phyloP scores from a whole-genome alignment of 352 stramenopile species.

The Pythium diclinum region DNA sequence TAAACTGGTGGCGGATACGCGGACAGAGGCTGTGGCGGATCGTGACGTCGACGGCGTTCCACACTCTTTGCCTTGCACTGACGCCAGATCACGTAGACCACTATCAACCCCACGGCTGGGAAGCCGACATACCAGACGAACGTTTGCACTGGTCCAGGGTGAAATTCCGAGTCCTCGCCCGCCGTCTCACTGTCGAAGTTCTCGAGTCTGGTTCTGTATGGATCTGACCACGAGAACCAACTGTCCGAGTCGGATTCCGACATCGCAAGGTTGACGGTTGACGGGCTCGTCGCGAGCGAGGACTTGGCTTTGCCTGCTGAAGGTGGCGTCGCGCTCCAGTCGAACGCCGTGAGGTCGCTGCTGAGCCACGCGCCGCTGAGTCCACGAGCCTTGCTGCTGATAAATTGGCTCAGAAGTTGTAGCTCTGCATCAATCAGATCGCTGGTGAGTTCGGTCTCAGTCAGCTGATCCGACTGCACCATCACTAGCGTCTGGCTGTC shows the following conservation, averaged over 20 bases:
- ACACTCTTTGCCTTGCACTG: too few relatives aligned
- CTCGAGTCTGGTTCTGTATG: not conserved
- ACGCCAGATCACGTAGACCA: too few relatives aligned
- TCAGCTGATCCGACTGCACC: constrained; percentile 2
- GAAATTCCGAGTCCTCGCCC: not conserved
- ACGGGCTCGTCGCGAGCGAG: not conserved
- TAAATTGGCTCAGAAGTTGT: not conserved
- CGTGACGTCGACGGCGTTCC: too few relatives aligned
- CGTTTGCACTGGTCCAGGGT: too few relatives aligned
- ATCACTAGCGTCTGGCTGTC: not conserved
- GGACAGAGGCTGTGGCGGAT: too few relatives aligned
- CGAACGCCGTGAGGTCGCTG: not conserved
- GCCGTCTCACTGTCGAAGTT: too few relatives aligned
- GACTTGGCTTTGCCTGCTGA: not conserved
- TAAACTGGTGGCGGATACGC: too few relatives aligned
- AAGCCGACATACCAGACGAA: too few relatives aligned
- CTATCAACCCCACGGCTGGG: too few relatives aligned
- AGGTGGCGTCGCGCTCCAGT: not conserved
- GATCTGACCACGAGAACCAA: not conserved
- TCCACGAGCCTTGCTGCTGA: not conserved
- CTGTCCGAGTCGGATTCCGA: not conserved
- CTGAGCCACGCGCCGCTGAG: not conserved
- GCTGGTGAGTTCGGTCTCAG: not conserved
- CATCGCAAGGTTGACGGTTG: not conserved
- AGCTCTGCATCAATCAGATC: not conserved